These are phyloP conservation scores for Paramarasmius palmivorus DNA, from an alignment of 1,284 basidiomycete species.

Conservation along the genomic window DNA sequence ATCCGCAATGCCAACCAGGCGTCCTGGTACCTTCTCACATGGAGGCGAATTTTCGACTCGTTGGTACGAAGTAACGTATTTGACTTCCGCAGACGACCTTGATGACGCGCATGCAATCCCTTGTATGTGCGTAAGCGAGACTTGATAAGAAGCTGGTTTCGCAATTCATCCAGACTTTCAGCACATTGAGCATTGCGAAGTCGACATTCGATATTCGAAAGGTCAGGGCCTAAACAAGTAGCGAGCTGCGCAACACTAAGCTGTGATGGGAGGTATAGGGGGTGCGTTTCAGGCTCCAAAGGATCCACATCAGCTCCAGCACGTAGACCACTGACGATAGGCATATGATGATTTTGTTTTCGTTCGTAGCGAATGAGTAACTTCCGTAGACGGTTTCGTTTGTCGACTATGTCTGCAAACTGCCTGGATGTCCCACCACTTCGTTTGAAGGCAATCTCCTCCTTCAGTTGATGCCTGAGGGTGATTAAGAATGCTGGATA, in stretches of 20 bases:
- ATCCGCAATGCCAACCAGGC: neutral
- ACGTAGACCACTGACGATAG: no score
- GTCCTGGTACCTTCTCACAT: neutral
- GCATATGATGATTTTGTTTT: no score
- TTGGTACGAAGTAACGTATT: neutral
- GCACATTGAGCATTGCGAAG: slow-evolving; percentile 8
- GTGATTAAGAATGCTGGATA: neutral
- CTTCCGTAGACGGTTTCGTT: no score
- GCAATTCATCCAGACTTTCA: neutral
- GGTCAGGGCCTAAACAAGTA: neutral
- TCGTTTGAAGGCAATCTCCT: no score
- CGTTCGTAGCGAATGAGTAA: no score
- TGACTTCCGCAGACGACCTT: neutral
- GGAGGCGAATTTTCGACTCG: slow-evolving; percentile 2
- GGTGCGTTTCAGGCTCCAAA: neutral
- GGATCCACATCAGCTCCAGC: no score
- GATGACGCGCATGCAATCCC: slow-evolving; percentile 4
- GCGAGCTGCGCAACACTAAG: neutral
- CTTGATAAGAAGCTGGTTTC: slow-evolving; percentile 8
- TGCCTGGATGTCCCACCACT: no score
- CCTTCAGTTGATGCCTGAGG: no score
- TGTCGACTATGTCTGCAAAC: no score
- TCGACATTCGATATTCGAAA: slow-evolving; percentile 1
- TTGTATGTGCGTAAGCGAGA: slow-evolving; percentile 5
- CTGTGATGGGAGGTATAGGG: slow-evolving; percentile 7